These are phyloP conservation scores for Tanacetum coccineum DNA, from an alignment of 129 eudicot species.

Conservation along the genomic window DNA sequence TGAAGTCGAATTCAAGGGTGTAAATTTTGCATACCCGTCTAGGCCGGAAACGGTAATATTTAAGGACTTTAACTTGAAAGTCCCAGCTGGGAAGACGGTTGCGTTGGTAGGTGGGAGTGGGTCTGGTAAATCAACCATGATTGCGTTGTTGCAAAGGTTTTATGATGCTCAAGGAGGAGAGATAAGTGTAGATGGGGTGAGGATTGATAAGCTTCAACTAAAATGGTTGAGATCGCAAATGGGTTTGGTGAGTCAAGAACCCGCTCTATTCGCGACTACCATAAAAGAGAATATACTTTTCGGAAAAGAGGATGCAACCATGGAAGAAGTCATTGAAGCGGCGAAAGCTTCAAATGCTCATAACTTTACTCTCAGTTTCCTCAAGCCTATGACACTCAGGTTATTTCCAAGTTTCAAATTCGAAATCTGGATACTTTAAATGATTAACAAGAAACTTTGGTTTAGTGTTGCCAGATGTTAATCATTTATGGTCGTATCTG, in stretches of 20 bases:
- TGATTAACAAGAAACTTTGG: too few relatives aligned
- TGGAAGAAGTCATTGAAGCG: slow-evolving; percentile 76
- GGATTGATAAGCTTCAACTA: slow-evolving; percentile 61
- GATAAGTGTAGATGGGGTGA: slow-evolving; percentile 62
- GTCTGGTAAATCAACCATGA: slow-evolving; percentile 71
- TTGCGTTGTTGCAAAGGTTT: slow-evolving; percentile 68
- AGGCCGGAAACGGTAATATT: too few relatives aligned
- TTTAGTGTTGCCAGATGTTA: too few relatives aligned
- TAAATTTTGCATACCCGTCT: too few relatives aligned
- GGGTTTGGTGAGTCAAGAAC: slow-evolving; percentile 96
- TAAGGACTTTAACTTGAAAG: too few relatives aligned
- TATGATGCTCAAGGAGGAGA: slow-evolving; percentile 70
- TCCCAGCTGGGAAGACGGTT: slow-evolving; percentile 26
- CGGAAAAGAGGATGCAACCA: slow-evolving; percentile 80
- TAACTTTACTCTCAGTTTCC: slow-evolving; percentile 79
- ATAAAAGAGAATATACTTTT: slow-evolving; percentile 89
- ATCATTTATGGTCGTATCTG: too few relatives aligned
- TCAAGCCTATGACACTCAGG: slow-evolving; percentile 89
- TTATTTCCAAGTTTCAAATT: too few relatives aligned
- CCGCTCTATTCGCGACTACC: slow-evolving; percentile 80
- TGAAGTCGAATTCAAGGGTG: too few relatives aligned
- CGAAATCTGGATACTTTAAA: too few relatives aligned
- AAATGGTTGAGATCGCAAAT: slow-evolving; percentile 92
- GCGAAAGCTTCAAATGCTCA: slow-evolving; percentile 91
- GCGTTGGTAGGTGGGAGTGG: slow-evolving; percentile 90